Base-by-base conservation (phyloP, 192 early-diverging fungal species). In the Podila verticillata region DNA sequence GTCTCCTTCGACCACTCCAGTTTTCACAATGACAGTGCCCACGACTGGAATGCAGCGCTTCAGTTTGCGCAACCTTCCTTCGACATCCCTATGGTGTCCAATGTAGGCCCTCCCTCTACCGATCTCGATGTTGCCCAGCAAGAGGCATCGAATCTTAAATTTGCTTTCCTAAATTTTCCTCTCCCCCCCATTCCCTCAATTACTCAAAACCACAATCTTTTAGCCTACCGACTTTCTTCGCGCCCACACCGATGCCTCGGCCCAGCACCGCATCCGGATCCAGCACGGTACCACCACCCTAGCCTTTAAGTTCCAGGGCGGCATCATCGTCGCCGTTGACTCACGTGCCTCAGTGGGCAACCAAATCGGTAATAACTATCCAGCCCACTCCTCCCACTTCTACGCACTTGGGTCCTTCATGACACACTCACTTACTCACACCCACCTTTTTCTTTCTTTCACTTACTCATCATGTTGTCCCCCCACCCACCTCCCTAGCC, bases 281-380 rank as follows among this genome's bases (percentile, higher is more conserved):
- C 91, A 91, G 61, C 95, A 99, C 82, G 98, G 98, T 72, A 99
- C 98, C 8, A 99, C 98, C 4, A 99, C 98, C 0, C 85, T 99
- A 39, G 96, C 96, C 49, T 99, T 99, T 89, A 95, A 97, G 83
- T 99, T 96, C 86, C 89, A 93, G 63, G 88, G 91, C 36, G 98
- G 98, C 44, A 92, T 99, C 51, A 89, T 99, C 48, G 95, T 99
- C 24, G 93, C 95, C n/a, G 95, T 95, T 10, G 98, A 99, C 86
- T 99, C 97, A 49, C 91, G 98, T 68, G 98, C 98, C n/a, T 96
- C 97, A 9, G 86, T 91, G 67, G 98, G 98, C 70, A 87, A 82
- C 32, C 94, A 94, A 83, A 93, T 96, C 82, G 92, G 95, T 95
- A 89, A 59, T 62, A 17, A 44, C 12, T 17, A 2, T 39, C 36